Evolutionary conservation across 202 grass and related monocot species (phyloP), one percentile per base, ranked within the genome.

Genomic region (Brachypodium distachyon): DNA sequence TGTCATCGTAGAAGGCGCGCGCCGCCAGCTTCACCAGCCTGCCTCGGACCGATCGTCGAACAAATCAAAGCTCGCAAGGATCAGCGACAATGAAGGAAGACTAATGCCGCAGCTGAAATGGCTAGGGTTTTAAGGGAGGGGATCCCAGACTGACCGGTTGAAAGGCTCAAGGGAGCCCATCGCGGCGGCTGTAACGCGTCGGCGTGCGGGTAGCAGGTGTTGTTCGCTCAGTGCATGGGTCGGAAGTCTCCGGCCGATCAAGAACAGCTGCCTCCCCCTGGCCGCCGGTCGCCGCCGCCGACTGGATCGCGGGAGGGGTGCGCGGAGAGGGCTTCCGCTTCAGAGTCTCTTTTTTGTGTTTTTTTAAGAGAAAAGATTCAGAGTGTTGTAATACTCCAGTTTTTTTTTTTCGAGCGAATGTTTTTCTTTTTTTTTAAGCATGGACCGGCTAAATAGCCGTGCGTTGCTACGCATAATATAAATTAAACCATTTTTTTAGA

Each of bases 1-100:
- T 86, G 71, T 98, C 89, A 49, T 94, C 95, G 46, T 98, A 98
- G 64, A 98, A 98, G 33, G 91, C 95, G 46, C 91, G 88, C 54
- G 89, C 95, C 19, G 87, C 87, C 68, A 98, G 87, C 82, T 84
- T 88, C 80, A 94, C 95, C 70, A 94, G 62, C 76, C 95, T 98
- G 52, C 9, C 8, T 3, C 38, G 23, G 32, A 12, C 21, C 9
- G 44, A 61, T 28, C 65, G 5, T 3, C 67, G 28, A 23, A 19
- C 22, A 68, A 25, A 61, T 38, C 70, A 22, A 65, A 49, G 8
- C 25, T 36, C 38, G 39, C 33, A 19, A 21, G 47, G 42, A 44
- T 83, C 61, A 83, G 51, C 12, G 16, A 51, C 34, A 12, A 39
- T 14, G 14, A 22, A 11, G 40, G 34, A 29, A 22, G 27, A 7